phyloP scores from a whole-genome alignment of 78 protist genomes.

The Capsaspora owczarzaki region DNA sequence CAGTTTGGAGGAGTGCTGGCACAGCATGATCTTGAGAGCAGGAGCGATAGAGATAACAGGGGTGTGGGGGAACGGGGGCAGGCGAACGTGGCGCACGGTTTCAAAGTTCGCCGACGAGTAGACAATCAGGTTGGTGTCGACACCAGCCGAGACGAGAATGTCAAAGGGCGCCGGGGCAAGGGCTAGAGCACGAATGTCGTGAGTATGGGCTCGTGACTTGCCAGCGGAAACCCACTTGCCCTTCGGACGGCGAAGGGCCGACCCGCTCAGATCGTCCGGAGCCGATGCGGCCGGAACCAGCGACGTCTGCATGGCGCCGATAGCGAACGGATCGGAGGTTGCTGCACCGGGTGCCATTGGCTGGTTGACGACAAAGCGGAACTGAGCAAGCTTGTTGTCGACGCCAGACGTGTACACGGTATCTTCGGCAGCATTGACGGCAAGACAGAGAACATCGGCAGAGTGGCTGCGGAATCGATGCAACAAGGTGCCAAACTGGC shows the following conservation, averaged over 20 bases:
- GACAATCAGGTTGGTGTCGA: conserved; percentile 14
- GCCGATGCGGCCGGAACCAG: too few relatives aligned
- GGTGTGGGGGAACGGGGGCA: conserved; percentile 19
- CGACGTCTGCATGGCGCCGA: too few relatives aligned
- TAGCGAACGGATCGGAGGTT: too few relatives aligned
- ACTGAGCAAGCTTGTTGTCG: conserved; percentile 27
- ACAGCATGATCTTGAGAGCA: neutral
- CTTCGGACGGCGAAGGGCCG: too few relatives aligned
- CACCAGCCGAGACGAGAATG: conserved; percentile 19
- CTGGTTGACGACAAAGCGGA: neutral
- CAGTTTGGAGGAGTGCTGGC: neutral
- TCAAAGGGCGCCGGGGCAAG: neutral
- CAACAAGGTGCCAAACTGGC: conserved; percentile 11
- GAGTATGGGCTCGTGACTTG: conserved; percentile 18
- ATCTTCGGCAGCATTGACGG: neutral
- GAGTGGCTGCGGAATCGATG: conserved; percentile 11
- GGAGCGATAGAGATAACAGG: conserved; percentile 2
- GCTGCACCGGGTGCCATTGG: too few relatives aligned
- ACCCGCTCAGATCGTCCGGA: too few relatives aligned
- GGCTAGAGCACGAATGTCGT: conserved; percentile 28
- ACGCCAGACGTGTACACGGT: conserved; percentile 21
- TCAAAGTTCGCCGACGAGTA: neutral
- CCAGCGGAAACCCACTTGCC: conserved; percentile 6
- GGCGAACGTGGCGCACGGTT: neutral
- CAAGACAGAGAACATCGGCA: conserved; percentile 29